phyloP scores from a whole-genome alignment of 805 yeast genomes.

The Wickerhamiella cacticola region DNA sequence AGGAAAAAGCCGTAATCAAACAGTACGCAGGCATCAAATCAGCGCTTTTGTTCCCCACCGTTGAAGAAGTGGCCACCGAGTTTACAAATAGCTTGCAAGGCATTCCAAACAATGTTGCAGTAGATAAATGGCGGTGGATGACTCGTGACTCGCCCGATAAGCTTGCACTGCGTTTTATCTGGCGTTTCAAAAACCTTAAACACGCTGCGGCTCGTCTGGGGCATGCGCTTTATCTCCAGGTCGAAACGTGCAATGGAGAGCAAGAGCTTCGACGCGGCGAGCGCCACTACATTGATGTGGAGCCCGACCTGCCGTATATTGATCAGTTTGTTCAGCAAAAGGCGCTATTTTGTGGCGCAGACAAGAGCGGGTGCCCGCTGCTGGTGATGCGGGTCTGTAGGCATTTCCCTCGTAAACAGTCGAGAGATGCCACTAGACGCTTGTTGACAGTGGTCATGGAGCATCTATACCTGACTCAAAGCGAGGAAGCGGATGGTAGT shows the following conservation, averaged over 20 bases:
- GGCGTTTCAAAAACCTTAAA: not conserved
- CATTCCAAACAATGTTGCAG: not conserved
- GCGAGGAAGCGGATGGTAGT: not conserved
- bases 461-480: not conserved
- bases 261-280: constrained; percentile 9
- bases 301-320: not conserved
- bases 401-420: not conserved
- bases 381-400: not conserved
- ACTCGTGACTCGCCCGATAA: constrained; percentile 5
- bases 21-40: not conserved
- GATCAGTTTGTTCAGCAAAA: not conserved
- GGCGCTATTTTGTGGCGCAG: not conserved
- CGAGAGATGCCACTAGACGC: not conserved
- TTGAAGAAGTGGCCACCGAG: not conserved
- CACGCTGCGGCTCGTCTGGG: not conserved
- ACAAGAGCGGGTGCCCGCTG: not conserved
- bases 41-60: not conserved
- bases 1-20: not conserved
- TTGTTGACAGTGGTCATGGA: not conserved
- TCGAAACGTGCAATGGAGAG: constrained; percentile 1
- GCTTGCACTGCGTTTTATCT: constrained; percentile 24
- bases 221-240: not conserved
- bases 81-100: not conserved
- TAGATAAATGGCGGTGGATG: constrained; percentile 9
- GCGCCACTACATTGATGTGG: not conserved